These are phyloP conservation scores for Hygrophorus russula DNA, from an alignment of 768 basidiomycete species.

Conservation along the genomic window DNA sequence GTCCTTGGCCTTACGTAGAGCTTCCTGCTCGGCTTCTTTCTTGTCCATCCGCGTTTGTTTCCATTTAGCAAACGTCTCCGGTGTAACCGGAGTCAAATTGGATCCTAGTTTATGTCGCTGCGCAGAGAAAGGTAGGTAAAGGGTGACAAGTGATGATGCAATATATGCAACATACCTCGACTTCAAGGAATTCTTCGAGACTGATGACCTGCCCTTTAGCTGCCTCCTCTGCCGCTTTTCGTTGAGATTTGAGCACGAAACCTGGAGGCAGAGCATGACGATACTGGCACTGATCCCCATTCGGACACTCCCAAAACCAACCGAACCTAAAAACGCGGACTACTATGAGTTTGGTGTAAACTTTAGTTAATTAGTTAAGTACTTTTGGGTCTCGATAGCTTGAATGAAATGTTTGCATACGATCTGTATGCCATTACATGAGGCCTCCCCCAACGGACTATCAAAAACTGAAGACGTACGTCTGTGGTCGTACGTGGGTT, in stretches of 20 bases:
- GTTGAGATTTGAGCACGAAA: conserved; percentile 90
- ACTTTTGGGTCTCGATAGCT: conserved; percentile 88
- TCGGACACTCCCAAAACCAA: conserved; percentile 96
- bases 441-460: neutral
- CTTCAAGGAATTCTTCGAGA: conserved; percentile 94
- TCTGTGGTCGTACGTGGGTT: conserved; percentile 91
- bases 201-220: conserved; percentile 85
- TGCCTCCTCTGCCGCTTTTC: conserved; percentile 83
- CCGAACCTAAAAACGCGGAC: conserved; percentile 44
- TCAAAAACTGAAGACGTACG: conserved; percentile 29
- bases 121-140: neutral
- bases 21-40: conserved; percentile 85
- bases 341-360: neutral
- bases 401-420: conserved; percentile 97
- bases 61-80: conserved; percentile 87
- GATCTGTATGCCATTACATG: conserved; percentile 40
- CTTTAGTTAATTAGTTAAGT: conserved; percentile 7
- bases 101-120: conserved; percentile 90
- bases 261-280: conserved; percentile 93
- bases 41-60: conserved; percentile 93
- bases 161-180: conserved; percentile 51
- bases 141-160: conserved; percentile 3
- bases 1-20: conserved; percentile 71
- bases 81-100: conserved; percentile 88
- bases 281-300: conserved; percentile 84